Evolutionary conservation across 805 yeast species (phyloP).

Genomic region (Wickerhamiella cacticola): DNA sequence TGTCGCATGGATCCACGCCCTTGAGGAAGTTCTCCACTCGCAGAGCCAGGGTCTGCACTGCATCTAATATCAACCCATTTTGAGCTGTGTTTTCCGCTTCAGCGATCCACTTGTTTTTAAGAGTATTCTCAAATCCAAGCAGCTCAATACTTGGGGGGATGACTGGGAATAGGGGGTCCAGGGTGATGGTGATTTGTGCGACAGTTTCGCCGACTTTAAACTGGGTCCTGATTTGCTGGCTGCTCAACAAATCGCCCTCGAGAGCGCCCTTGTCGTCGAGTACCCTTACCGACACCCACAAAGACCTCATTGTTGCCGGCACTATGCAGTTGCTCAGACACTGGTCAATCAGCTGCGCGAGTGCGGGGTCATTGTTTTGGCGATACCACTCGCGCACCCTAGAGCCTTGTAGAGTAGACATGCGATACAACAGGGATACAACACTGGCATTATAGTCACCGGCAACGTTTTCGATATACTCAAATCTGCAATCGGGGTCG

Average conservation of each 20-base stretch:
- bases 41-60: slow-evolving; percentile 48
- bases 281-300: slow-evolving; percentile 11
- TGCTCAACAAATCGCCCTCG: slow-evolving; percentile 15
- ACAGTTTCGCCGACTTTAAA: slow-evolving; percentile 21
- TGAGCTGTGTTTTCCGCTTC: slow-evolving; percentile 72
- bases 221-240: slow-evolving; percentile 20
- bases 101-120: slow-evolving; percentile 81
- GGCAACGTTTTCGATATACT: neutral
- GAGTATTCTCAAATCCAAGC: slow-evolving; percentile 77
- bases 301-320: slow-evolving; percentile 16
- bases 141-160: slow-evolving; percentile 54
- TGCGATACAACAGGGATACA: slow-evolving; percentile 13
- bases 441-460: slow-evolving; percentile 4
- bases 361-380: slow-evolving; percentile 17
- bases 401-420: slow-evolving; percentile 13
- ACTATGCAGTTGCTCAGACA: slow-evolving; percentile 12
- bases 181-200: slow-evolving; percentile 41
- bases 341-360: slow-evolving; percentile 14
- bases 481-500: neutral
- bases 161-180: slow-evolving; percentile 65
- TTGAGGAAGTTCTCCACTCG: slow-evolving; percentile 73
- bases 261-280: slow-evolving; percentile 2
- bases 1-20: slow-evolving; percentile 94
- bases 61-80: slow-evolving; percentile 43
- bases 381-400: slow-evolving; percentile 22